phyloP scores from a whole-genome alignment of 352 stramenopile species.

The Paralagenidium karlingii region DNA sequence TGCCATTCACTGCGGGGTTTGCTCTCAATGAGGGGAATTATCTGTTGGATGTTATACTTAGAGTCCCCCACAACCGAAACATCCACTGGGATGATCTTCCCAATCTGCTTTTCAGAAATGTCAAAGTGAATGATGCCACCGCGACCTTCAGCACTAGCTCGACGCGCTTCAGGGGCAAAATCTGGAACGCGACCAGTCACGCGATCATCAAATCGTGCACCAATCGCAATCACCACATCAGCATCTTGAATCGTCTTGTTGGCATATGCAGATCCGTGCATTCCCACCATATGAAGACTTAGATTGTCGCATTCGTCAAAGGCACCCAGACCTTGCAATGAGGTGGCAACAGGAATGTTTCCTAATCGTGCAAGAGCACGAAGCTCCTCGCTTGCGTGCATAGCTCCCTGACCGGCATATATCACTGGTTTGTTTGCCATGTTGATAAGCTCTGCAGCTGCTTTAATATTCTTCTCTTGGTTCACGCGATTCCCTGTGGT shows the following conservation, averaged over 20 bases:
- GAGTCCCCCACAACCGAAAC: constrained; percentile 65
- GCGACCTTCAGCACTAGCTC: constrained; percentile 82
- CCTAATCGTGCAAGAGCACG: constrained; percentile 83
- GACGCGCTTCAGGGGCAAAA: constrained; percentile 87
- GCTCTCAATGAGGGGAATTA: constrained; percentile 62
- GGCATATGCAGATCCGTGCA: constrained; percentile 93
- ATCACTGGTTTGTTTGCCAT: constrained; percentile 92
- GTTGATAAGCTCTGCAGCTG: constrained; percentile 83
- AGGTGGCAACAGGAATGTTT: constrained; percentile 93
- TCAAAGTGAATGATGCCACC: constrained; percentile 96
- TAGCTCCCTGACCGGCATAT: constrained; percentile 87
- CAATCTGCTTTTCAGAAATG: constrained; percentile 81
- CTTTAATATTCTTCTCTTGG: constrained; percentile 60
- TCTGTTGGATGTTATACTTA: constrained; percentile 89
- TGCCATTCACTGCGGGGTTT: constrained; percentile 86
- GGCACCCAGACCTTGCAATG: constrained; percentile 86
- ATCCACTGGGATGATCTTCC: constrained; percentile 77
- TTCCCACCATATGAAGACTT: constrained; percentile 94
- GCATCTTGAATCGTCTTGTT: constrained; percentile 95
- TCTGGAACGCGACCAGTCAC: constrained; percentile 89
- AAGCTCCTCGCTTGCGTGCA: constrained; percentile 83
- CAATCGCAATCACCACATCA: constrained; percentile 90
- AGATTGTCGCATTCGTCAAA: constrained; percentile 92
- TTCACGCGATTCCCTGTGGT: constrained; percentile 68
- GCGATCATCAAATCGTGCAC: constrained; percentile 93